Evolutionary conservation across 116 monocot species (phyloP).

Genomic region (Trichopus zeylanicus): DNA sequence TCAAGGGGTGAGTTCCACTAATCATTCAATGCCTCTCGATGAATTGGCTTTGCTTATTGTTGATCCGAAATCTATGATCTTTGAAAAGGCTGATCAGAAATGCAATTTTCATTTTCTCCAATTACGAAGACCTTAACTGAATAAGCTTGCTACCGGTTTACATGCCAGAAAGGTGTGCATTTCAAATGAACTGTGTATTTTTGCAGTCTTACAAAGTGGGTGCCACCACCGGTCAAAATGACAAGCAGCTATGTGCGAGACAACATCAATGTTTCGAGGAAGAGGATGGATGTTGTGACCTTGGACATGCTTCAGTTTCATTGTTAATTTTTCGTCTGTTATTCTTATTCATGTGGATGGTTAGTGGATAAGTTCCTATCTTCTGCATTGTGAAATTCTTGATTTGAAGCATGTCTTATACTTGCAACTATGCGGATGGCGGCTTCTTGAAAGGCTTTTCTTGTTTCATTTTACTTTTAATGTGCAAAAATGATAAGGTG

Average conservation of each 20-base stretch:
- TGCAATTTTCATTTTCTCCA: background rate
- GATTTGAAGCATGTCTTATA: background rate
- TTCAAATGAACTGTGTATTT: no score
- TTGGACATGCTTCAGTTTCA: slow-evolving; percentile 99
- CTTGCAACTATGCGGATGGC: background rate
- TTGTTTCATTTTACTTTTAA: no score
- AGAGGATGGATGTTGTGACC: slow-evolving; percentile 90
- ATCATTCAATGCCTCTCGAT: background rate
- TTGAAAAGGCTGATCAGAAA: no score
- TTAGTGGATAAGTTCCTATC: background rate
- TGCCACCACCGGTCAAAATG: slow-evolving; percentile 97
- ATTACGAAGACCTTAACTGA: background rate
- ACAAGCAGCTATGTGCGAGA: slow-evolving; percentile 72
- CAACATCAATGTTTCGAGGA: slow-evolving; percentile 73
- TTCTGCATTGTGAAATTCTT: background rate
- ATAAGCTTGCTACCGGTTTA: no score
- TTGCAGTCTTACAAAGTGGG: slow-evolving; percentile 92
- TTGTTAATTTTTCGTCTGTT: slow-evolving; percentile 47
- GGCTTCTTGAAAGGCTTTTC: background rate
- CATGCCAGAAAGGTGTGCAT: no score
- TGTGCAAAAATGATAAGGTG: no score
- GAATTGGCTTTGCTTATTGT: background rate
- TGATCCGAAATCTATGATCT: background rate
- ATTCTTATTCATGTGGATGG: background rate
- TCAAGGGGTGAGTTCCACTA: slow-evolving; percentile 53